Base-by-base conservation (phyloP, 2,329 filamentous ascomycete genomes). In the Trichoderma citrinoviride region DNA sequence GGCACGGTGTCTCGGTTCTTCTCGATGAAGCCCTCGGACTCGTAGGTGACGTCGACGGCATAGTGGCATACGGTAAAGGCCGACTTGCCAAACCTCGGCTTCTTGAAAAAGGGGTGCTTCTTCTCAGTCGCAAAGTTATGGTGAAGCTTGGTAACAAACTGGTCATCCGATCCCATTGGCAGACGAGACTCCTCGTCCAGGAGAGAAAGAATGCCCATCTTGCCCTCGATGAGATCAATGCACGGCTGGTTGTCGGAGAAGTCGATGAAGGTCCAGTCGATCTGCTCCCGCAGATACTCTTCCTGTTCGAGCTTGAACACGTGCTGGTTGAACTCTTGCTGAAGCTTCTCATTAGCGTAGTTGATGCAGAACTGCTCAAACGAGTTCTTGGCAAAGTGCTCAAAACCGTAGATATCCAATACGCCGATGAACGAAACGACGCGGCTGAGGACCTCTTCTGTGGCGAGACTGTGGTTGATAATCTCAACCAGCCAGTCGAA, bases 321-420 rank as follows among this genome's bases (percentile, higher is more conserved):
- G 74, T 99, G 95, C 76, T 96, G 92, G 79, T 99, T 99, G 83
- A 99, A 99, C 77, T 98, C 94, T 77, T 99, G 95, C 76, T 99
- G 95, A 62, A 99, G 82, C 80, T 99, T 99, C 79, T 99, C 95
- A 78, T 99, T 99, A 79, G 95, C 95, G 74, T 99, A 99, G 79
- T 99, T 99, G 85, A 99, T 99, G 80, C 95, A 99, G 79, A 99
- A 99, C 77, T 99, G 95, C 77, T 99, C 95, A 73, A 99, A 99
- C 0, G 95, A 99, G 81, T 99, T 99, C 83, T 97, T 98, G 68
- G 95, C 94, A 74, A 99, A 99, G 79, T 98, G 95, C 78, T 99
- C 95, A 74, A 99, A 99, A 68, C 94, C 94, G 78, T 98, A 98
- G 71, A 99, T 99, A 91, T 99, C 95, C 69, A 99, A 86, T 54